Evolutionary conservation across 495 filamentous ascomycete genomes (phyloP), one percentile per base, ranked within the genome.

Genomic region (Penicillium soppii): DNA sequence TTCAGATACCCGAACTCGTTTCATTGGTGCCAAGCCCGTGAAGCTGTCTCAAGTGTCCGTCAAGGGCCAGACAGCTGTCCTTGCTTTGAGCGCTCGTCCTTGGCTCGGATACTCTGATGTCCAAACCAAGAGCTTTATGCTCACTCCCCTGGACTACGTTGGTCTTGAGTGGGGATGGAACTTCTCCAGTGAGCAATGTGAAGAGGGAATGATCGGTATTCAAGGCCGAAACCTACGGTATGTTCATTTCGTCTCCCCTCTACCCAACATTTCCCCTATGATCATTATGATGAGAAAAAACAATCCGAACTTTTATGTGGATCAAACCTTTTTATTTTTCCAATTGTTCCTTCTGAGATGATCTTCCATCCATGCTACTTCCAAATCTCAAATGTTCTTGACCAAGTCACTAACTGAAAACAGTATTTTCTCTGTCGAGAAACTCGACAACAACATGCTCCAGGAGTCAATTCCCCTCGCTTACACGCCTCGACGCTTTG

Each of bases 141-240:
- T 96, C 54, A 97, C 92, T 0, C 94, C 95, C 1, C 69, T 99
- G 30, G 87, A 88, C 59, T 96, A 96, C 58, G 80, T 81, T 22
- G 85, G 83, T n/a, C 77, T 99, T 6, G 91, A 95, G 62, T 96
- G 89, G 77, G 92, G 89, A 17, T 95, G 91, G 86, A 96, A 88
- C 57, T 97, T 99, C 58, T 94, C 87, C 59, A 96, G 90, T 59
- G 90, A 96, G 69, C 87, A 94, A 61, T 95, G 91, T 56, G 77
- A 85, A 12, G 91, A 96, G 69, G 92, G 94, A 19, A 92, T 99
- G 87, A 92, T 97, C 29, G 92, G 91, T 45, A 92, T 99, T 45
- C 89, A 96, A 68, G 90, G 85, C 22, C 84, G 91, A 62, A 95
- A 88, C 66, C 75, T 99, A 16, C 77, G 90, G 91, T 95, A 81